Evolutionary conservation across 768 basidiomycete species (phyloP).

Genomic region (Lactarius evosmus): DNA sequence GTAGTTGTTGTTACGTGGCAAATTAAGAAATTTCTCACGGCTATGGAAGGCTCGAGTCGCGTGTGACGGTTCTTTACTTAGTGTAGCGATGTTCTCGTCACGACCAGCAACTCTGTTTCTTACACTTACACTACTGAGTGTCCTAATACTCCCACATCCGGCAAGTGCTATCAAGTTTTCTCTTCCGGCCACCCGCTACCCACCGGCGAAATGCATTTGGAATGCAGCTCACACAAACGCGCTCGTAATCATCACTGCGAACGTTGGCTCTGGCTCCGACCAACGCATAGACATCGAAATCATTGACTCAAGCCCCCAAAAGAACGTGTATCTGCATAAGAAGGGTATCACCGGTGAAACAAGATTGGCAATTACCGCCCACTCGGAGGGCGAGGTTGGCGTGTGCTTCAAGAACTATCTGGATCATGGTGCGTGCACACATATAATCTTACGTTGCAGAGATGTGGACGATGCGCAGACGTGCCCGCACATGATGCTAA

Average conservation of each 20-base stretch:
- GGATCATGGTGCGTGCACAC: constrained; percentile 54
- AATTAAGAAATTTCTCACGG: constrained; percentile 14
- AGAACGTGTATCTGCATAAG: constrained; percentile 91
- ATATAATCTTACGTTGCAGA: neutral
- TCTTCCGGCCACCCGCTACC: constrained; percentile 67
- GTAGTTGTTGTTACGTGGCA: too few relatives aligned
- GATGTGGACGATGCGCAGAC: constrained; percentile 7
- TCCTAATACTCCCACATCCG: constrained; percentile 35
- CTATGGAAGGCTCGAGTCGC: neutral
- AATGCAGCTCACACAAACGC: constrained; percentile 83
- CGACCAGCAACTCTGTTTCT: constrained; percentile 19
- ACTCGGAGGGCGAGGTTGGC: constrained; percentile 90
- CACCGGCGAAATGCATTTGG: constrained; percentile 89
- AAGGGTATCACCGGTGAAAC: constrained; percentile 86
- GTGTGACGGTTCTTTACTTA: constrained; percentile 3
- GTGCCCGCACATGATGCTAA: constrained; percentile 41
- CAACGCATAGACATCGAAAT: constrained; percentile 95
- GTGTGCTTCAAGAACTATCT: constrained; percentile 89
- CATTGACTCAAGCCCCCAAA: constrained; percentile 77
- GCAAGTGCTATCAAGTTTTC: constrained; percentile 79
- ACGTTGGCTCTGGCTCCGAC: constrained; percentile 68
- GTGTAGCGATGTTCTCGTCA: constrained; percentile 18
- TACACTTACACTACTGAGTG: constrained; percentile 19
- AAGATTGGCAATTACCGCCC: constrained; percentile 89
- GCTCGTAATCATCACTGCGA: constrained; percentile 94